Evolutionary conservation across 352 stramenopile genomes (phyloP).

Genomic region (Aphanomyces cochlioides): DNA sequence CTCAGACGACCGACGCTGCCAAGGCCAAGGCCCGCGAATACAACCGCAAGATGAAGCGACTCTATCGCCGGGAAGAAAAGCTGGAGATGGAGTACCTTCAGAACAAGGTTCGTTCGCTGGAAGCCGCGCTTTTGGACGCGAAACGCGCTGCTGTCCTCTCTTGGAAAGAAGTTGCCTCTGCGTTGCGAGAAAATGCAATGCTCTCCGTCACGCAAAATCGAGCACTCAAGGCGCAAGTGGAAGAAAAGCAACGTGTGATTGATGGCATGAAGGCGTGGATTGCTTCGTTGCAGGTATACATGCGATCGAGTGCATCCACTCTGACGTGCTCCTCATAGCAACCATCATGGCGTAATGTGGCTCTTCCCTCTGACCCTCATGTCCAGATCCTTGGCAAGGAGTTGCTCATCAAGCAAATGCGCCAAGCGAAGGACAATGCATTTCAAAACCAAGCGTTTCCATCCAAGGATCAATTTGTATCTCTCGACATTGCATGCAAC

Average conservation of each 20-base stretch:
- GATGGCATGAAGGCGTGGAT: not conserved
- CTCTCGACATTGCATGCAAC: not conserved
- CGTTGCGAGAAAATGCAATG: not conserved
- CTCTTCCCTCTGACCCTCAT: not conserved
- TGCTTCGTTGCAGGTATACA: not conserved
- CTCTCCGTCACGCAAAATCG: slow-evolving; percentile 1
- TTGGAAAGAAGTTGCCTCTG: not conserved
- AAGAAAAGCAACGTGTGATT: not conserved
- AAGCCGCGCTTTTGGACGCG: not conserved
- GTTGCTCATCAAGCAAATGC: not conserved
- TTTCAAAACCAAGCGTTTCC: no score
- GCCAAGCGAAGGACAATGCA: not conserved
- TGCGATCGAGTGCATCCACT: not conserved
- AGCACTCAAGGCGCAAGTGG: not conserved
- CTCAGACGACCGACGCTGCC: not conserved
- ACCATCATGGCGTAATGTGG: not conserved
- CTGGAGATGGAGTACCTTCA: not conserved
- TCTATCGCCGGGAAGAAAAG: slow-evolving; percentile 2
- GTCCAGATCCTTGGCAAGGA: not conserved
- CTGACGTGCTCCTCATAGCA: not conserved
- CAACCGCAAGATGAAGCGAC: not conserved
- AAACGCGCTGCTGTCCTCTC: not conserved
- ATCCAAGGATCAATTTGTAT: not conserved
- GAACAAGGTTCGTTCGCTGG: not conserved
- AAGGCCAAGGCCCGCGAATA: not conserved